Base-by-base conservation (phyloP, 2,329 filamentous ascomycete species). In the Cytospora chrysosperma region DNA sequence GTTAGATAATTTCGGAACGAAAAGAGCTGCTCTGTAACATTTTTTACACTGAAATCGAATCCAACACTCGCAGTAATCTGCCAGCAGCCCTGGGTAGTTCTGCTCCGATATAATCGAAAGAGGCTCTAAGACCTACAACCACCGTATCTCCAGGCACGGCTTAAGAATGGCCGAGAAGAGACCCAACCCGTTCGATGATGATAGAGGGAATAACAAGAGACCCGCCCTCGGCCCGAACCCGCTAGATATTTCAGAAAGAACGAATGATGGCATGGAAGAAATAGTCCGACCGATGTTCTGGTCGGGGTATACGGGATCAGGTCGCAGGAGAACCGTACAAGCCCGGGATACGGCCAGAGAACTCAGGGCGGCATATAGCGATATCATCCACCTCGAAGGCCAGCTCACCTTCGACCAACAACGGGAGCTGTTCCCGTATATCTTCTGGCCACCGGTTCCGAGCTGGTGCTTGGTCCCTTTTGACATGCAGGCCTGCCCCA, bases 211-310 rank as follows among this genome's bases (percentile, higher is more conserved):
- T 10, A 34, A 34, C 32, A 34, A 34, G 13, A 6, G 32, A 12
- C 10, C 32, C 3, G 32, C 32, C 32, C 32, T 34, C 10, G 32
- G 32, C n/a, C n/a, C n/a, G 3, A 12, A 15, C 32, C 13, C 5
- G 13, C 10, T 10, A 34, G 32, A 34, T 6, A 10, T 3, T 3
- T 3, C 32, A 10, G 32, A 34, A 12, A 12, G 32, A 34, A 5
- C 8, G n/a, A 10, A 7, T 6, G 37, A 40, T 7, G 3, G 1
- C 7, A 3, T 6, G 12, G 37, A 26, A 21, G 50, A 60, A 24
- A 21, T 47, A 13, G 50, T 54, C n/a, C 58, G 58, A 7, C 58
- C 58, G 47, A 54, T 47, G 34, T 60, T 60, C 50, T 60, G 58
- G 58, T 43, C 52, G 26, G 24, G 34, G 21, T 60, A 40, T 27